Base-by-base conservation (phyloP, 805 yeast genomes). In the Starmerella sp. region DNA sequence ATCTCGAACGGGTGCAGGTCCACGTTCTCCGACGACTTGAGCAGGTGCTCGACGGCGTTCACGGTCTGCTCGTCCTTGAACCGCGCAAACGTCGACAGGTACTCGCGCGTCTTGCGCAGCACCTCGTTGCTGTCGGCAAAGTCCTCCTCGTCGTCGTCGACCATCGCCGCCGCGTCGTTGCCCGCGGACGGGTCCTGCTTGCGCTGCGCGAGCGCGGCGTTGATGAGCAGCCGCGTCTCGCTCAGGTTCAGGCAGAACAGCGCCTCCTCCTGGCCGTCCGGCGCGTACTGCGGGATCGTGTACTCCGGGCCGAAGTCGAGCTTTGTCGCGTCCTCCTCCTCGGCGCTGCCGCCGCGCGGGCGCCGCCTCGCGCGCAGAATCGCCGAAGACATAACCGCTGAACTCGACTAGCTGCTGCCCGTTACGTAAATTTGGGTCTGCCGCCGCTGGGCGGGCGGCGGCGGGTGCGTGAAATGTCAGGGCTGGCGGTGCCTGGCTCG, bases 231-330 rank as follows among this genome's bases (percentile, higher is more conserved):
- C 60, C 97, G 75, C 0, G 97, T 90, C 66, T 93, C 97, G 31
- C 95, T 83, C 48, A 90, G 73, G 69, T 90, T 91, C 62, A 93
- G 75, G 0, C 97, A 87, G 58, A 86, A 84, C 56, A 93, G 75
- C 59, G 83, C 86, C 55, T 81, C 83, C 54, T 78, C 80, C 56
- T 80, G 80, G 17, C 96, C 96, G 52, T 82, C 82, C 67, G 90
- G 90, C 59, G 86, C 83, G 38, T 83, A 71, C 67, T 90, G 97
- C 36, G 78, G 79, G 52, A 84, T 70, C 63, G 83, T 90, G 66
- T 93, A 93, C 71, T 93, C 98, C 31, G 95, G 91, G 9, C 98
- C 98, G 54, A 93, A 77, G 65, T 85, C 84, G 62, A 93, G 76
- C 51, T 79, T 77, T 0, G 96, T 81, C 0, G 97, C 95, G 65